Conservation (phyloP, 1,284 basidiomycete genomes). For the Leccinum pseudoinsigne region DNA sequence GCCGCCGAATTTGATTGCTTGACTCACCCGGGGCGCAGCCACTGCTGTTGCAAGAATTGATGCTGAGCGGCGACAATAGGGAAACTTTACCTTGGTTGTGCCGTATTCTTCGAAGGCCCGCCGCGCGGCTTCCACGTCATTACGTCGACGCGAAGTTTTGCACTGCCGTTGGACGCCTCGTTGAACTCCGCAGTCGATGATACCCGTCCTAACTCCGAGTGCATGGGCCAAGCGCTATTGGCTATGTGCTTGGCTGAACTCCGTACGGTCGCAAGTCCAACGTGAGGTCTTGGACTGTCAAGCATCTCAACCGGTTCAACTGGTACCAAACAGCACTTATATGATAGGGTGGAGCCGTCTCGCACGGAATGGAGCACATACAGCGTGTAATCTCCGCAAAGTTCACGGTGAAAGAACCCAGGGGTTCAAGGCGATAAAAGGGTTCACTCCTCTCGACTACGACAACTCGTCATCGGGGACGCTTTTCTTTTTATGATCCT, state of each 20-base stretch:
- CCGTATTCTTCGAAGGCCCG: background rate
- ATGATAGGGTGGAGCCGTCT: conserved; percentile 8
- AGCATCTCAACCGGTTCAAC: conserved; percentile 1
- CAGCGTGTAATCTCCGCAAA: conserved; percentile 26
- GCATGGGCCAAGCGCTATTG: background rate
- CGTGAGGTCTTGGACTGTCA: conserved; percentile 10
- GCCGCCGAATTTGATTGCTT: background rate
- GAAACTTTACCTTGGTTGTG: background rate
- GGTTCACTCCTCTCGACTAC: conserved; percentile 1
- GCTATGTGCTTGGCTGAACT: background rate
- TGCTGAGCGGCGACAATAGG: conserved; percentile 24
- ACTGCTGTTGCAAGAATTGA: background rate
- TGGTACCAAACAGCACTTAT: conserved; percentile 1
- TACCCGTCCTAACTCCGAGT: background rate
- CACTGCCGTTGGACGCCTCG: background rate
- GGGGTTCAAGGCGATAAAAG: background rate
- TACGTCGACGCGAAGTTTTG: background rate
- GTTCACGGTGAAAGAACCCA: conserved; percentile 1
- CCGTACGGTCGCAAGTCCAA: conserved; percentile 3
- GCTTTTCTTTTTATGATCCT: conserved; percentile 19
- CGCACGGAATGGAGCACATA: conserved; percentile 6
- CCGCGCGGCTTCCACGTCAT: background rate
- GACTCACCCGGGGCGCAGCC: too few species aligned
- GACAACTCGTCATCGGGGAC: conserved; percentile 4
- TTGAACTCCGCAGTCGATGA: background rate